Conservation (phyloP, 495 filamentous ascomycete genomes). For the Penicilliopsis zonata region DNA sequence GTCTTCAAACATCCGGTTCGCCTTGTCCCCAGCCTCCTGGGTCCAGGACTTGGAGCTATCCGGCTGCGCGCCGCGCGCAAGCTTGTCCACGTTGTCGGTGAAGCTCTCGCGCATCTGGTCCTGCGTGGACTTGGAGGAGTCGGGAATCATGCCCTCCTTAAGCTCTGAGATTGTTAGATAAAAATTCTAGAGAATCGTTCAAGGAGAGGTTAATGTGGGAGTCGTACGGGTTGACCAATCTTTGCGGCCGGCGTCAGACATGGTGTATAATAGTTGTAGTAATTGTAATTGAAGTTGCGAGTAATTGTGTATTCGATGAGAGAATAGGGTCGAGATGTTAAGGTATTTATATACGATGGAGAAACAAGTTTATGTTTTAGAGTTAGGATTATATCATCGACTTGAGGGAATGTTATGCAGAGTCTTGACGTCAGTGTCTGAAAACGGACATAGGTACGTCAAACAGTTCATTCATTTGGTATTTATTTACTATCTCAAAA, state of each 20-base stretch:
- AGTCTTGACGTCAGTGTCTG: no score
- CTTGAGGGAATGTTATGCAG: no score
- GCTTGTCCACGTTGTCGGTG: not conserved
- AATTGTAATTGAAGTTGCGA: slow-evolving; percentile 10
- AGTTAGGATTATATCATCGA: no score
- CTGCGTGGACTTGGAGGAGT: not conserved
- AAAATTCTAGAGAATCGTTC: not conserved
- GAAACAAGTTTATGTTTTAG: no score
- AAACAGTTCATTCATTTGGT: no score
- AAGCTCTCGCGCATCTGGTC: not conserved
- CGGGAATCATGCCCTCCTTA: not conserved
- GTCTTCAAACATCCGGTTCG: no score
- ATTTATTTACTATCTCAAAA: no score
- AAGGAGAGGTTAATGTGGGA: not conserved
- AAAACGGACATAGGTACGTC: no score
- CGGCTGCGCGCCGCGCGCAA: not conserved
- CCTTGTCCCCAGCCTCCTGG: slow-evolving; percentile 1
- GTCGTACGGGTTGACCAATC: not conserved
- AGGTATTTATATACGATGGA: no score
- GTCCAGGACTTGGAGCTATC: not conserved
- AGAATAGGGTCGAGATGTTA: no score
- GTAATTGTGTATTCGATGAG: no score
- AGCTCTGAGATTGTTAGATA: not conserved
- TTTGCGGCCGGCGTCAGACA: not conserved
- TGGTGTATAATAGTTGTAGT: no score